Evolutionary conservation across 352 stramenopile species (phyloP), one percentile per base, ranked within the genome.

Genomic region (Globisporangium carolinianum): DNA sequence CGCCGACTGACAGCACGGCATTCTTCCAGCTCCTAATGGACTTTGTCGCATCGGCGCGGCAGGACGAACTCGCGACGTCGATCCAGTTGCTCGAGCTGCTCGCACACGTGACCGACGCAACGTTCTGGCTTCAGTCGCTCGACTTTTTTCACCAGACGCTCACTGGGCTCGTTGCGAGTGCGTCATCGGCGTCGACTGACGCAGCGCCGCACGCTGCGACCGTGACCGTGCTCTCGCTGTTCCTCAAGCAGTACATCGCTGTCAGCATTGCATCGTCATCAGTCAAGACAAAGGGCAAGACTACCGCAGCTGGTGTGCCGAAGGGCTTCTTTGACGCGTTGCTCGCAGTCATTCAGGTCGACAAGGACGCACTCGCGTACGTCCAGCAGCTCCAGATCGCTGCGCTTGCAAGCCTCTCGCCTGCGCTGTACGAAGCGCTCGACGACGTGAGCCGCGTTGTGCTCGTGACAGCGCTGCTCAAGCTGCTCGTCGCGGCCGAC

Each of bases 1-100:
- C 49, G 24, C 60, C 60, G 24, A 53, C 47, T 6, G 70, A 75
- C 6, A 75, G 64, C 46, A 58, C 55, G 14, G 51, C 62, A 10
- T 83, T 87, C 18, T 66, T 75, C 52, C 72, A 81, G 38, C 46
- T 85, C 15, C 35, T 87, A 17, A 69, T 81, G 55, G 55, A 72
- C 51, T 78, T 83, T 39, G 67, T 84, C n/a, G 69, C 68, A 24
- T 76, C 73, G 47, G 71, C 75, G 0, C 72, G 67, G 43, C 65
- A 57, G 47, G 61, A 79, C 46, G 73, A 88, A 48, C 65, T 78
- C 32, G 49, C 53, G 41, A 72, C 82, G 60, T 76, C 71, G 5
- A 68, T 72, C 17, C 85, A 89, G 62, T 65, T 93, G 54, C 63
- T 93, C 0, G 65, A 76, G n/a, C 58, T 92, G 45, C 61, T 95